Evolutionary conservation across 192 early-diverging fungal genomes (phyloP).

Genomic region (Entomortierella chlamydospora): DNA sequence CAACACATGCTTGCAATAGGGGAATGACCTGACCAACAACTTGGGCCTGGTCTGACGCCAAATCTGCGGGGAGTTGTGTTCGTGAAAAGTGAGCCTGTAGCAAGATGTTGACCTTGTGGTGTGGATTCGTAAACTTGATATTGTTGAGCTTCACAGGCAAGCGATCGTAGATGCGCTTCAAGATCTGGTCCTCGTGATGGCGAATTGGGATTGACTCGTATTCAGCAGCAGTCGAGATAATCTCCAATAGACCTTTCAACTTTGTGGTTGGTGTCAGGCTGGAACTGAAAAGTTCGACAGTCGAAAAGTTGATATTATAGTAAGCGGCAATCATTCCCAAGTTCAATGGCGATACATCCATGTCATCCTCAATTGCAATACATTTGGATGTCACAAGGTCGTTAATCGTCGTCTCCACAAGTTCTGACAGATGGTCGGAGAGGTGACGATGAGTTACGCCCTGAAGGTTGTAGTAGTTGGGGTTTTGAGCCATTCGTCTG

Average conservation of each 20-base stretch:
- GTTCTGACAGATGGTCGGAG: constrained; percentile 92
- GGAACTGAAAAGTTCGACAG: constrained; percentile 93
- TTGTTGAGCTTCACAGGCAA: constrained; percentile 78
- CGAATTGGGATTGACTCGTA: constrained; percentile 93
- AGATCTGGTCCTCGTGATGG: constrained; percentile 88
- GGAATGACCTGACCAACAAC: constrained; percentile 77
- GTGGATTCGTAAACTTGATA: constrained; percentile 87
- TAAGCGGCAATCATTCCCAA: constrained; percentile 98
- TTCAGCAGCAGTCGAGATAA: constrained; percentile 93
- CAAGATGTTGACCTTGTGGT: constrained; percentile 92
- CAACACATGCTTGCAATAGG: constrained; percentile 92
- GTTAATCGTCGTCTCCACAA: constrained; percentile 91
- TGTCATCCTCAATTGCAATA: constrained; percentile 74
- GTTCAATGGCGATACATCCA: constrained; percentile 86
- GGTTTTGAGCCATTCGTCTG: constrained; percentile 95
- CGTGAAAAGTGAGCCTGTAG: constrained; percentile 97
- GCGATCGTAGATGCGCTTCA: constrained; percentile 85
- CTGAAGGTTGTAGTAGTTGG: constrained; percentile 95
- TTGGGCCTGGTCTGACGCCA: constrained; percentile 88
- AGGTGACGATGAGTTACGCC: constrained; percentile 90
- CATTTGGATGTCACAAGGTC: constrained; percentile 92
- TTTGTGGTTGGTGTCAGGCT: constrained; percentile 90
- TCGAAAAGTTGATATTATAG: constrained; percentile 95
- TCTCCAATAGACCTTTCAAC: constrained; percentile 91
- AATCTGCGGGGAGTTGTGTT: constrained; percentile 88